Base-by-base conservation (phyloP, 2,329 filamentous ascomycete species). In the Colletotrichum gigasporum region DNA sequence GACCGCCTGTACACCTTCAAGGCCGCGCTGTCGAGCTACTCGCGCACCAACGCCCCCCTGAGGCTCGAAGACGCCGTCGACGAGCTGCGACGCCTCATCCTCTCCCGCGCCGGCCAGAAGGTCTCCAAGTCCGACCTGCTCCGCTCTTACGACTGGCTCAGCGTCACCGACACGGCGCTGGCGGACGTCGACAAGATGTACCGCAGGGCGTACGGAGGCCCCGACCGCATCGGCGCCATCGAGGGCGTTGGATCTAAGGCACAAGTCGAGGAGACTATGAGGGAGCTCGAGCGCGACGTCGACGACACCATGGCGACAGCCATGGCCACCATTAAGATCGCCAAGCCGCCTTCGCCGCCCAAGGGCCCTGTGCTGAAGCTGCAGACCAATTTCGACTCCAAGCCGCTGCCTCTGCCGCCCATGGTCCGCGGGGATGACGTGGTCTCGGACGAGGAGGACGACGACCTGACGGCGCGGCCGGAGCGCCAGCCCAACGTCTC, bases 1-100 rank as follows among this genome's bases (percentile, higher is more conserved):
- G 88, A 91, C 73, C 82, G 86, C 51, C 74, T 90, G 45, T 91
- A 90, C 76, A 87, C 85, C 41, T 87, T 91, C 77, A 90, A 90
- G 73, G 80, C 81, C 47, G 85, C 87, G 1, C 79, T 91, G 10
- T 81, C 84, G 16, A 82, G 82, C 67, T 90, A 90, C 72, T 81
- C 84, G 4, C 80, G 79, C 61, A 82, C 80, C 1, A 74, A 72
- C 16, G 78, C 77, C 34, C 76, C 75, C 10, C 71, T 78, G 30
- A 79, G 83, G 10, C 80, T 90, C 8, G 86, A 89, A 68, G 83
- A 87, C 48, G 86, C 88, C 26, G 85, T 90, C 48, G 87, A 90
- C 72, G 87, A 89, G 71, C 79, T 91, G 35, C 82, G 87, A 3
- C 82, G 87, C 4, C 81, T 87, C 22, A 82, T 90, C 14, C 79